Evolutionary conservation across 2,329 filamentous ascomycete species (phyloP), one percentile per base, ranked within the genome.

Genomic region (Rhinocladiella similis): DNA sequence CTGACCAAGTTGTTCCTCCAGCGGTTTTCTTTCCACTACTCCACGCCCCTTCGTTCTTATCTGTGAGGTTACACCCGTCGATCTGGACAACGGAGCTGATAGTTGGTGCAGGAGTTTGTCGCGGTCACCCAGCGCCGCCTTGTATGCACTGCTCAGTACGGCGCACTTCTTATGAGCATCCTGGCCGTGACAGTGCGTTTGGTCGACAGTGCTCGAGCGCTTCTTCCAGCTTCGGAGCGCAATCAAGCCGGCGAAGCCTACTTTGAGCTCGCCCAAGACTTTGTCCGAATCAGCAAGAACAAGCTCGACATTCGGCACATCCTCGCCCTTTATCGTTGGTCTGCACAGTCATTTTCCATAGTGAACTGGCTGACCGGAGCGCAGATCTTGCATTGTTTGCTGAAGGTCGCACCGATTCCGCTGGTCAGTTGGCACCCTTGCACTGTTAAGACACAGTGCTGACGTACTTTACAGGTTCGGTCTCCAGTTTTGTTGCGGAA

Each of bases 251-350:
- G 51, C 43, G 51, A 54, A 19, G 33, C 51, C 27, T 54, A 54
- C 33, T 54, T 54, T 41, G 51, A 54, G 43, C 51, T 54, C 39
- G 51, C 51, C 16, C 51, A 54, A 48, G 51, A 54, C 43, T 54
- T 54, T 42, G 6, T 54, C 7, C 5, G 51, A 29, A 38, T 54
- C 27, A 54, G 51, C 51, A 54, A 54, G 51, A 54, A 54, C 51
- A 54, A 54, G 35, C 43, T 54, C 29, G 51, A 54, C 43, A 54
- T 54, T 36, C 25, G 51, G 29, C 51, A 54, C 25, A 54, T 54
- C 43, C 51, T 54, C 43, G 51, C 51, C 16, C 51, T 54, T 25
- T 54, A 54, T 33, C 51, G 22, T 25, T 3, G 7, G 22, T 7
- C 7, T 25, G 3, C 22, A 3, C 22, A 25, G 3, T 3, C 22